phyloP scores from a whole-genome alignment of 345 rosid species.

The Citropsis articulata region DNA sequence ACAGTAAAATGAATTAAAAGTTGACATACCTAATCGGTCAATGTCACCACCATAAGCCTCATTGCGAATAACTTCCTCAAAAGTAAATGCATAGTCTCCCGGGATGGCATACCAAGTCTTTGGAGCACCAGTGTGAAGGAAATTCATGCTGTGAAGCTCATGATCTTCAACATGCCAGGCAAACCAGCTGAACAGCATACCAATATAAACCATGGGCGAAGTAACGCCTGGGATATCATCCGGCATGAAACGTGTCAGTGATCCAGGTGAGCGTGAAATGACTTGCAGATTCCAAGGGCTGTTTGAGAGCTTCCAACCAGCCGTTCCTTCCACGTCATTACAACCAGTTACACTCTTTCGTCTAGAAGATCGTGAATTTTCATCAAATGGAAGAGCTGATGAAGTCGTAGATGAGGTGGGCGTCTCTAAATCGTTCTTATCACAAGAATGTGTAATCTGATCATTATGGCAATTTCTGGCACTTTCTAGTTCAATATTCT shows the following conservation, averaged over 20 bases:
- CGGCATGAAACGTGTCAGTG: constrained; percentile 98
- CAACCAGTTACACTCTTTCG: constrained; percentile 35
- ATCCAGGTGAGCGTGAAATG: constrained; percentile 95
- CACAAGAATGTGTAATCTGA: constrained; percentile 25
- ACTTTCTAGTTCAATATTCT: constrained; percentile 26
- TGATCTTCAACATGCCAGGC: constrained; percentile 99
- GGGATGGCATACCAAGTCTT: constrained; percentile 99
- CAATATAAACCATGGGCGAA: constrained; percentile 95
- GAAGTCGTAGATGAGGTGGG: constrained; percentile 26
- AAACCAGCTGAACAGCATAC: constrained; percentile 99
- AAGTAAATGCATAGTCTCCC: constrained; percentile 77
- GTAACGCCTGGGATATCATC: constrained; percentile 99
- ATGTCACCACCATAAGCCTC: constrained; percentile 76
- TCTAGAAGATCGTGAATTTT: constrained; percentile 37
- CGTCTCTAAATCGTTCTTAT: constrained; percentile 26
- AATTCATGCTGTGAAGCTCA: constrained; percentile 98
- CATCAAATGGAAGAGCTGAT: constrained; percentile 28
- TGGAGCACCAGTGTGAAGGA: constrained; percentile 90
- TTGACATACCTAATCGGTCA: constrained; percentile 72
- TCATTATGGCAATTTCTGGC: constrained; percentile 16
- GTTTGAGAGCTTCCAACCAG: constrained; percentile 99
- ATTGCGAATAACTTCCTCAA: constrained; percentile 85
- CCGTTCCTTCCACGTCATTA: constrained; percentile 79
- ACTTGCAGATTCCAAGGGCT: constrained; percentile 98
- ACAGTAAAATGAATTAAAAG: background rate